Evolutionary conservation across 352 stramenopile genomes (phyloP).

Genomic region (Globisporangium camurandrum): DNA sequence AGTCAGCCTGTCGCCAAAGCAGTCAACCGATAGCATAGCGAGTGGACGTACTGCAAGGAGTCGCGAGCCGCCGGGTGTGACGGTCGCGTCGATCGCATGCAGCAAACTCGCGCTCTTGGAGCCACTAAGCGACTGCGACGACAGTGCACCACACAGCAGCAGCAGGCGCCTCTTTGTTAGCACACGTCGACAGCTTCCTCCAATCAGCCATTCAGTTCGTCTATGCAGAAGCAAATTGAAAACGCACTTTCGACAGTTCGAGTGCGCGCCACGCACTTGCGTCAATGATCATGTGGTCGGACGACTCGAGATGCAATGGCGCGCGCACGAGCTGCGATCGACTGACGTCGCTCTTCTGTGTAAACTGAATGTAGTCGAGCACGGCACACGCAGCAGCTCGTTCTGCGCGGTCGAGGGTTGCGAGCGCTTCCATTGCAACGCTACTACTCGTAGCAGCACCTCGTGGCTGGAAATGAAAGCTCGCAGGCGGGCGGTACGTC

Average conservation of each 20-base stretch:
- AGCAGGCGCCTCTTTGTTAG: no score
- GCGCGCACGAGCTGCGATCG: conserved; percentile 21
- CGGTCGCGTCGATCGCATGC: conserved; percentile 54
- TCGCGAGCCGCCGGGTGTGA: conserved; percentile 53
- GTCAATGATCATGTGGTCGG: conserved; percentile 78
- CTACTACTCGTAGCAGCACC: neutral
- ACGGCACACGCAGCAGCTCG: conserved; percentile 42
- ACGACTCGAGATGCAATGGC: conserved; percentile 53
- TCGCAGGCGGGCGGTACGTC: conserved; percentile 38
- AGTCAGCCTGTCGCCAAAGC: neutral
- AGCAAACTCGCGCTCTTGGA: conserved; percentile 59
- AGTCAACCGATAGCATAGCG: neutral
- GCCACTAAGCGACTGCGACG: conserved; percentile 26
- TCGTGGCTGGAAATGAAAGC: no score
- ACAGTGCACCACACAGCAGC: no score
- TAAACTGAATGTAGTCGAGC: conserved; percentile 63
- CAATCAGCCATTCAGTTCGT: neutral
- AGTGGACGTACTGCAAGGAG: conserved; percentile 41
- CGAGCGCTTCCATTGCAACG: neutral
- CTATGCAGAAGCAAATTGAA: no score
- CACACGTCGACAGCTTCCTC: neutral
- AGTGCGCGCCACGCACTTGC: conserved; percentile 62
- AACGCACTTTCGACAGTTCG: conserved; percentile 42
- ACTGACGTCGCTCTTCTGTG: conserved; percentile 27
- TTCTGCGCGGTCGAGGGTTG: conserved; percentile 16